Base-by-base conservation (phyloP, 2,329 filamentous ascomycete species). In the Karstenula rhodostoma region DNA sequence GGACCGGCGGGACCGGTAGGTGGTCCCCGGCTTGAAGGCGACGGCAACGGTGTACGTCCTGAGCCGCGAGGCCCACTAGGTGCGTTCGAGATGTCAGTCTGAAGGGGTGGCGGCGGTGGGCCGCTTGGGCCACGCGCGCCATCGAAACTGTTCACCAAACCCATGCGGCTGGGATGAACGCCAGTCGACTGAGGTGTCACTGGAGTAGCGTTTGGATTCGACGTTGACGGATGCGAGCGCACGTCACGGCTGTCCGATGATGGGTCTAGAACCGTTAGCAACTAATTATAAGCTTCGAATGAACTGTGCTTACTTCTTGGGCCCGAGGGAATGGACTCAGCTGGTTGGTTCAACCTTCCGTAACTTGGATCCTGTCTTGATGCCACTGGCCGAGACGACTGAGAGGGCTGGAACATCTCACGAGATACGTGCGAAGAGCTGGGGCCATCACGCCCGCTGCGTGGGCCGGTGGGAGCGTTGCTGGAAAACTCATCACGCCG, bases 101-200 rank as follows among this genome's bases (percentile, higher is more conserved):
- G 73, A 7, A 77, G 61, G n/a, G 73, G 61, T 7, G 69, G 65
- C 33, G 54, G 61, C 13, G n/a, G 27, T 7, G 42, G 52, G 15
- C 42, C 52, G 25, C 8, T 19, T n/a, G 27, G 42, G 25, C 40
- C 52, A 23, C 29, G 52, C n/a, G 37, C 37, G 8, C 43, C 57
- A 50, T 78, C 77, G 35, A 82, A 77, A 40, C 80, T 78, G 43
- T 79, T 81, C 29, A 32, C 29, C 29, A 32, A 32, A 32, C 29
- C 29, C 48, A 86, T 72, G 40, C 85, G 80, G 67, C 85, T 85
- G 12, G 85, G 85, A 68, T 87, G 85, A 48, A 87, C 80, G 33
- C 84, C 83, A 23, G 77, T 73, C 17, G 77, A 72, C 37, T 82
- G 79, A 44, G 73, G 64, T 12, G 71, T 53, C 32, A 74, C 57